Conservation (phyloP, 768 basidiomycete species). For the Tylopilus sp. region DNA sequence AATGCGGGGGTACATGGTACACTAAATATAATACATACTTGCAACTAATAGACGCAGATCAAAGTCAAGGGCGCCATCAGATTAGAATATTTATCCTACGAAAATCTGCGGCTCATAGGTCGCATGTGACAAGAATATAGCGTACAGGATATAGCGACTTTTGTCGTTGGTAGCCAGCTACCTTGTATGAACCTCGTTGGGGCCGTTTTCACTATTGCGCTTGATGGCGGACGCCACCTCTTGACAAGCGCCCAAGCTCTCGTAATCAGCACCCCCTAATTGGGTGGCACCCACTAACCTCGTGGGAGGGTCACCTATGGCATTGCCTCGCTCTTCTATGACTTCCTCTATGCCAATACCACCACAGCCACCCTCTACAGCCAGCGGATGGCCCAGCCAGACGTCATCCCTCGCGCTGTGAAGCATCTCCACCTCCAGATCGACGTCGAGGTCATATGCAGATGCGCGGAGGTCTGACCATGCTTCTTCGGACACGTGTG, state of each 20-base stretch:
- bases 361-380: slow-evolving; percentile 10
- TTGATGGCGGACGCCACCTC: neutral
- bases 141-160: neutral
- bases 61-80: no score
- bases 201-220: neutral
- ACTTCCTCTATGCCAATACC: neutral
- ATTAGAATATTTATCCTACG: no score
- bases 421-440: slow-evolving; percentile 25
- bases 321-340: slow-evolving; percentile 2
- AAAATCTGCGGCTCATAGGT: neutral
- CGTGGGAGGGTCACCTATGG: neutral
- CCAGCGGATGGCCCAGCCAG: slow-evolving; percentile 10
- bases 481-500: slow-evolving; percentile 24
- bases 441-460: slow-evolving; percentile 27
- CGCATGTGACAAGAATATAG: neutral
- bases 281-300: neutral
- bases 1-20: no score
- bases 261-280: slow-evolving; percentile 12
- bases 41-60: no score
- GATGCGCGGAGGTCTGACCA: slow-evolving; percentile 19
- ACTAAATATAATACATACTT: neutral
- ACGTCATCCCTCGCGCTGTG: slow-evolving; percentile 21
- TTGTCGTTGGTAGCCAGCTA: neutral
- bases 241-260: slow-evolving; percentile 2
- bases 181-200: neutral